Percentiles rank a stretch among this genome's conserved stretches.
Conservation (phyloP, 2,329 filamentous ascomycete genomes). For the Scolecobasidium constrictum region DNA sequence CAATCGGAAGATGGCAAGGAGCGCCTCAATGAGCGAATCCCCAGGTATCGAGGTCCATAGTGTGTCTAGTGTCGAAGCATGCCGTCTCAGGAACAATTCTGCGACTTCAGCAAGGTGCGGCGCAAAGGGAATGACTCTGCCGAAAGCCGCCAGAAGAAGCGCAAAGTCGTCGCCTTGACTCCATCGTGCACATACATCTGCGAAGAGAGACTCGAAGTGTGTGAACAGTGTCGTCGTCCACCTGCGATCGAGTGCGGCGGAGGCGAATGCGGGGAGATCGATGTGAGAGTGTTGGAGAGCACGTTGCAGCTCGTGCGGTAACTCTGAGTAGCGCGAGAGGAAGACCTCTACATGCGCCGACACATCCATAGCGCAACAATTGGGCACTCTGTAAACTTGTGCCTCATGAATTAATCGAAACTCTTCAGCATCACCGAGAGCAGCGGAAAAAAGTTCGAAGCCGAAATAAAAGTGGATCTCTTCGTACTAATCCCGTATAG, state of each 20-base stretch:
- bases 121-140: constrained; percentile 69
- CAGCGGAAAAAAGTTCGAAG: constrained; percentile 20
- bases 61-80: background rate
- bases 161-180: constrained; percentile 31
- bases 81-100: constrained; percentile 29
- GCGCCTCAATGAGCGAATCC: constrained; percentile 28
- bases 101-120: constrained; percentile 68
- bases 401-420: too few relatives aligned
- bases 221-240: constrained; percentile 64
- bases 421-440: too few relatives aligned
- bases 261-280: constrained; percentile 58
- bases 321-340: constrained; percentile 23
- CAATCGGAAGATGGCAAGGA: constrained; percentile 68
- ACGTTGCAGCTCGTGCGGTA: constrained; percentile 59
- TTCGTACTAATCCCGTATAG: background rate
- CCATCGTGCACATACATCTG: constrained; percentile 79
- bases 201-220: constrained; percentile 63
- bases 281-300: constrained; percentile 21
- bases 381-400: constrained; percentile 2
- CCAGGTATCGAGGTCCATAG: constrained; percentile 16
- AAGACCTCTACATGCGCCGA: constrained; percentile 5
- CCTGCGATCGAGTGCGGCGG: constrained; percentile 56
- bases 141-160: constrained; percentile 57
- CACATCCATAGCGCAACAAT: constrained; percentile 9
- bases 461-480: constrained; percentile 15